Evolutionary conservation across 129 eudicot species (phyloP).

Genomic region (Lactuca saligna): DNA sequence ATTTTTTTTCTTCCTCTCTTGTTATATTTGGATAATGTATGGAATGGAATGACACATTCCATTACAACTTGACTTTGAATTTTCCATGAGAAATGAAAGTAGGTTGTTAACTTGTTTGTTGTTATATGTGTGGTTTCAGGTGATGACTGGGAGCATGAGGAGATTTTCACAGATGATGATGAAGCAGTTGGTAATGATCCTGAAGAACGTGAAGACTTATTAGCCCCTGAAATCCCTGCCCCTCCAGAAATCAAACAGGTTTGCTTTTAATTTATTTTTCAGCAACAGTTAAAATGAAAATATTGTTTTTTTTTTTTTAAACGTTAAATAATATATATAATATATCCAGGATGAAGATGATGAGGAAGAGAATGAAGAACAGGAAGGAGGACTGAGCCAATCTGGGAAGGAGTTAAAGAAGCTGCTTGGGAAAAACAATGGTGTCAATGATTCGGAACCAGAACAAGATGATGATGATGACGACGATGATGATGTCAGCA

Average conservation of each 20-base stretch:
- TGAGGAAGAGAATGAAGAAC: conserved; percentile 70
- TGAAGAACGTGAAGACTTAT: conserved; percentile 92
- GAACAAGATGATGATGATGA: conserved; percentile 85
- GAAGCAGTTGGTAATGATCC: conserved; percentile 86
- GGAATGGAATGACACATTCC: neutral
- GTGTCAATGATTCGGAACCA: conserved; percentile 79
- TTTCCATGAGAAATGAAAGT: conserved; percentile 1
- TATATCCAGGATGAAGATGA: conserved; percentile 82
- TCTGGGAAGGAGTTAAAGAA: conserved; percentile 97
- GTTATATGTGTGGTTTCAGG: conserved; percentile 44
- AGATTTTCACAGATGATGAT: conserved; percentile 96
- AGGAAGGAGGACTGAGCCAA: conserved; percentile 91
- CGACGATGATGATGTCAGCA: conserved; percentile 76
- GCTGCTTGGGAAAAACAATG: conserved; percentile 74
- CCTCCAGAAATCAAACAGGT: conserved; percentile 99
- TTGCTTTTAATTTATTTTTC: neutral
- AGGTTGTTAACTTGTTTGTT: neutral
- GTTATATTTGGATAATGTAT: neutral
- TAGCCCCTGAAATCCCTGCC: conserved; percentile 97
- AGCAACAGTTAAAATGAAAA: too few relatives aligned
- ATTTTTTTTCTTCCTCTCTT: conserved; percentile 16
- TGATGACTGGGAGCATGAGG: conserved; percentile 99
- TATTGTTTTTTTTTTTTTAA: too few relatives aligned
- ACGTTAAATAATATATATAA: neutral
- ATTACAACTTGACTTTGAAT: too few relatives aligned